Evolutionary conservation across 2,329 filamentous ascomycete species (phyloP), one percentile per base, ranked within the genome.

Genomic region (Aspergillus sp.): DNA sequence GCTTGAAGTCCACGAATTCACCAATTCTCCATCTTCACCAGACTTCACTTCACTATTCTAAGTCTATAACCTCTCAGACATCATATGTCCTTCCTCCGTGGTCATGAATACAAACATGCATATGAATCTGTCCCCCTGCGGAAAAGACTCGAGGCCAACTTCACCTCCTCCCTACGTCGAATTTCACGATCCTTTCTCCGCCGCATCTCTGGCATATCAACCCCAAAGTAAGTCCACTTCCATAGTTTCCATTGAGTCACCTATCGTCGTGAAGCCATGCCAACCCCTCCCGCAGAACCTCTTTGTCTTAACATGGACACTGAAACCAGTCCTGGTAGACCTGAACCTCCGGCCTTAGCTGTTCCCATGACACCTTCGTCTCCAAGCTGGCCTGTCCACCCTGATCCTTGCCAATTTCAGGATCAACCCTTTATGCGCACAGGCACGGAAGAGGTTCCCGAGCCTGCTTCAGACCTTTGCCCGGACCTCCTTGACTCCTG

Each of bases 401-500:
- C 10, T 9, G 23, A 50, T 12, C 25, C 47, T 19, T 30, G 30
- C 9, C 23, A n/a, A 30, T 10, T 25, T 49, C 45, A 49, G 25
- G 21, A 7, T 23, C 45, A 49, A 15, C 10, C 19, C 19, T 15
- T n/a, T 28, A 23, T 23, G 21, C 45, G 25, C 45, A 25, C 45
- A 49, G 45, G 47, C 41, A 30, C 57, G 39, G 41, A 45, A 45
- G 45, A 49, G 15, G 25, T n/a, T 30, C 25, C 45, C 21, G 21
- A 25, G 23, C 25, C 45, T 9, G 2, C 45, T 5, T 13, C 45
- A 4, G 76, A 77, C 52, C 76, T 80, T 63, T 75, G 78, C 30
- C 78, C 83, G 58, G 84, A 78, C 60, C 74, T 80, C 75, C 90
- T 97, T 59, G 88, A 96, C 70, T 90, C 92, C 60, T 98, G 95